Conservation (phyloP, 768 basidiomycete species). For the Postia placenta region DNA sequence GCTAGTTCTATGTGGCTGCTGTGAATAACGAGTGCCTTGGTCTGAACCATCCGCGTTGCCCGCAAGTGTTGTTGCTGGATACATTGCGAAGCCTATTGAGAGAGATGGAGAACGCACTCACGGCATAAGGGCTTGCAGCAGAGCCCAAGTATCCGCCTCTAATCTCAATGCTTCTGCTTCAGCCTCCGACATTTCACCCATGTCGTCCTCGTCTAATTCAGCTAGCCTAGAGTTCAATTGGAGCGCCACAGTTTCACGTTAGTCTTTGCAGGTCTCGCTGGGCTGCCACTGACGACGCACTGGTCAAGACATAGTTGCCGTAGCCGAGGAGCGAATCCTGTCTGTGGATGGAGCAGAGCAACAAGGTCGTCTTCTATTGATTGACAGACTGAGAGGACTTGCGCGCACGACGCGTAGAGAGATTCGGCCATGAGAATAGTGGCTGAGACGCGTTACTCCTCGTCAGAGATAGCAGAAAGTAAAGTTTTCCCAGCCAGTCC, state of each 20-base stretch:
- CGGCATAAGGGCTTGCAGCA: conserved; percentile 75
- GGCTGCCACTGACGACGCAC: conserved; percentile 32
- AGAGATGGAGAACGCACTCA: conserved; percentile 30
- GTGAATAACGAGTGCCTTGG: too few relatives aligned
- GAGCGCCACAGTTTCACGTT: too few relatives aligned
- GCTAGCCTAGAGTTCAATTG: conserved; percentile 47
- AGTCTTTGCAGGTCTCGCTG: too few relatives aligned
- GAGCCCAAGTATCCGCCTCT: conserved; percentile 78
- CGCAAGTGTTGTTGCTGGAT: too few relatives aligned
- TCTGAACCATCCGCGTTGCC: too few relatives aligned
- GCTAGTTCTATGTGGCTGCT: too few relatives aligned
- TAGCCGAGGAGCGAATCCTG: conserved; percentile 66
- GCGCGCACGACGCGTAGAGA: conserved; percentile 61
- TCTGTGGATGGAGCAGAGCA: conserved; percentile 55
- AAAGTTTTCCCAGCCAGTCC: too few relatives aligned
- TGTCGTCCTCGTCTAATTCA: conserved; percentile 39
- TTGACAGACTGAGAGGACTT: conserved; percentile 59
- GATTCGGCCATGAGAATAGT: conserved; percentile 35
- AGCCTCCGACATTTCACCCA: conserved; percentile 31
- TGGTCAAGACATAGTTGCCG: conserved; percentile 46
- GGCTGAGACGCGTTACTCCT: too few relatives aligned
- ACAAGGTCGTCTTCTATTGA: conserved; percentile 47
- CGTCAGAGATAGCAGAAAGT: too few relatives aligned
- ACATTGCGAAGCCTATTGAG: too few relatives aligned
- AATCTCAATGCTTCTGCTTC: conserved; percentile 61